These are phyloP conservation scores for Nigrospora oryzae DNA, from an alignment of 2,329 filamentous ascomycete species.

Conservation along the genomic window DNA sequence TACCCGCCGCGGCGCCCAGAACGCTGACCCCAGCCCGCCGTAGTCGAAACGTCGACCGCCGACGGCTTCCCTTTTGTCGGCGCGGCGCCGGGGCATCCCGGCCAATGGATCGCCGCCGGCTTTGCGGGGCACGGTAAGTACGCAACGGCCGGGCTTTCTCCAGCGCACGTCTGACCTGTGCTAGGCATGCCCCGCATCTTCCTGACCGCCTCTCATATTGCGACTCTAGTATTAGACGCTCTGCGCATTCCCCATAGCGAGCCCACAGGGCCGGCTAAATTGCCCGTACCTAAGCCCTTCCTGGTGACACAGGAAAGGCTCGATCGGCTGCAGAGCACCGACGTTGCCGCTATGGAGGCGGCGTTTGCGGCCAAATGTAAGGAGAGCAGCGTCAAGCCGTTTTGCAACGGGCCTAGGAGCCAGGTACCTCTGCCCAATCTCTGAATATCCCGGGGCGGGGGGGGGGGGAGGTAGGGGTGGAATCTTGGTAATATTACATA, in stretches of 20 bases:
- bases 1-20: background rate
- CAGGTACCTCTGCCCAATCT: background rate
- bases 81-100: slow-evolving; percentile 11
- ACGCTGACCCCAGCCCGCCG: background rate
- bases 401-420: slow-evolving; percentile 6
- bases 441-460: too few species aligned
- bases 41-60: slow-evolving; percentile 2
- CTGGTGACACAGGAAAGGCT: slow-evolving; percentile 17
- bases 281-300: slow-evolving; percentile 18
- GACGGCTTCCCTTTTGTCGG: slow-evolving; percentile 16
- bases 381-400: slow-evolving; percentile 9
- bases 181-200: slow-evolving; percentile 21
- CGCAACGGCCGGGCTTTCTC: background rate
- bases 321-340: slow-evolving; percentile 7
- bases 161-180: background rate
- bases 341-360: slow-evolving; percentile 4
- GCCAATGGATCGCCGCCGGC: slow-evolving; percentile 16
- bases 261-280: slow-evolving; percentile 12
- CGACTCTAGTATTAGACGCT: slow-evolving; percentile 13
- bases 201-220: slow-evolving; percentile 17
- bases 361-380: slow-evolving; percentile 1
- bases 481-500: too few species aligned
- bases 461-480: too few species aligned
- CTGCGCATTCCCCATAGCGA: slow-evolving; percentile 10
- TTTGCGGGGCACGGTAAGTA: slow-evolving; percentile 14